Percentiles rank a stretch among this genome's conserved stretches.
Conservation (phyloP, 768 basidiomycete species). For the Lactarius deliciosus region DNA sequence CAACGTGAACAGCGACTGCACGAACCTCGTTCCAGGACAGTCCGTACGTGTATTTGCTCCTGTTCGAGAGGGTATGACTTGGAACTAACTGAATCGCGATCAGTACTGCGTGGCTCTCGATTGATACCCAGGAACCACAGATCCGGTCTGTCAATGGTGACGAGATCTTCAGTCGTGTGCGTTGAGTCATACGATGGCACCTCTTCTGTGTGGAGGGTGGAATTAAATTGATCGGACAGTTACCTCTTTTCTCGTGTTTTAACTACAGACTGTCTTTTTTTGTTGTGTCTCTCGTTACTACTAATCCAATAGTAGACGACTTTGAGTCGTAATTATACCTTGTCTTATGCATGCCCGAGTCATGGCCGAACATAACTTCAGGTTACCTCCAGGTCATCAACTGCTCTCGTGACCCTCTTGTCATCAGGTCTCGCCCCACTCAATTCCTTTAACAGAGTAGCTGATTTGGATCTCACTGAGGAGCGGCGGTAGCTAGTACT, state of each 20-base stretch:
- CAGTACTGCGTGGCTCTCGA: slow-evolving; percentile 19
- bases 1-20: slow-evolving; percentile 12
- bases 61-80: no score
- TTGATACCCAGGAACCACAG: slow-evolving; percentile 2
- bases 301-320: no score
- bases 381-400: no score
- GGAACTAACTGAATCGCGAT: background rate
- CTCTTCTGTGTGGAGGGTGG: background rate
- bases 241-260: background rate
- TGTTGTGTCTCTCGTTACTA: background rate
- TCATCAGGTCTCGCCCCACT: no score
- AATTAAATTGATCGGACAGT: background rate
- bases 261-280: background rate
- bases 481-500: no score
- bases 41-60: slow-evolving; percentile 10
- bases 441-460: no score
- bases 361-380: no score
- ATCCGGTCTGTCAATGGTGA: background rate
- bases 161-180: background rate
- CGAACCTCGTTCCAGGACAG: slow-evolving; percentile 8
- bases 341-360: no score
- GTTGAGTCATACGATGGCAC: background rate
- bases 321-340: no score
- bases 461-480: no score
- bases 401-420: no score